phyloP scores from a whole-genome alignment of 2,329 filamentous ascomycete species.

The Fusarium virguliforme region DNA sequence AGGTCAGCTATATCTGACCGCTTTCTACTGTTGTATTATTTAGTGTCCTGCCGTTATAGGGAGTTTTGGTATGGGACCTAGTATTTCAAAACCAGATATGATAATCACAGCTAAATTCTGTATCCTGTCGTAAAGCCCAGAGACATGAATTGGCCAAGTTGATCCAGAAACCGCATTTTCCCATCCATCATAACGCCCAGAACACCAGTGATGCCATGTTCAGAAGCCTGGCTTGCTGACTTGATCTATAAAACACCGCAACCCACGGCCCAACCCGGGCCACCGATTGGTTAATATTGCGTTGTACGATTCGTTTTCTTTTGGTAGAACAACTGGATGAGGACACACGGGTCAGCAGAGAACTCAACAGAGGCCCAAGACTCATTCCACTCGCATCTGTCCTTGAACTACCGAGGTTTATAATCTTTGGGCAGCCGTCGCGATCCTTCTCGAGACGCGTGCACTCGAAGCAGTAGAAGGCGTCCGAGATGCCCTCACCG shows the following conservation, averaged over 20 bases:
- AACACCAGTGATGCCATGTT: constrained; percentile 47
- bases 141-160: constrained; percentile 32
- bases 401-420: constrained; percentile 94
- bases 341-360: background rate
- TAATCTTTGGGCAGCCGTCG: constrained; percentile 99
- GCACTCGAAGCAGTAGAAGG: constrained; percentile 99
- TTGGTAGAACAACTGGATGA: constrained; percentile 72
- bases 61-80: constrained; percentile 48
- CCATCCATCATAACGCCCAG: constrained; percentile 37
- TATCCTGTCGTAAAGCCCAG: constrained; percentile 18
- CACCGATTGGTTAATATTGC: constrained; percentile 67
- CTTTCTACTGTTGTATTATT: constrained; percentile 47
- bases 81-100: constrained; percentile 35
- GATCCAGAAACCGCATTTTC: constrained; percentile 30
- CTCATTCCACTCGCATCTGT: constrained; percentile 79
- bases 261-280: constrained; percentile 65
- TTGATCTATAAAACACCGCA: constrained; percentile 37
- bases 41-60: constrained; percentile 50
- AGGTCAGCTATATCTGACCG: constrained; percentile 91
- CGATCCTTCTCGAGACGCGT: constrained; percentile 96
- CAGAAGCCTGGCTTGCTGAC: constrained; percentile 24
- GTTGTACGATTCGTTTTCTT: constrained; percentile 76
- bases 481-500: constrained; percentile 97
- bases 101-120: constrained; percentile 40
- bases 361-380: background rate